Evolutionary conservation across 306 rosid genomes (phyloP), one percentile per base, ranked within the genome.

Genomic region (Bauhinia variegata): DNA sequence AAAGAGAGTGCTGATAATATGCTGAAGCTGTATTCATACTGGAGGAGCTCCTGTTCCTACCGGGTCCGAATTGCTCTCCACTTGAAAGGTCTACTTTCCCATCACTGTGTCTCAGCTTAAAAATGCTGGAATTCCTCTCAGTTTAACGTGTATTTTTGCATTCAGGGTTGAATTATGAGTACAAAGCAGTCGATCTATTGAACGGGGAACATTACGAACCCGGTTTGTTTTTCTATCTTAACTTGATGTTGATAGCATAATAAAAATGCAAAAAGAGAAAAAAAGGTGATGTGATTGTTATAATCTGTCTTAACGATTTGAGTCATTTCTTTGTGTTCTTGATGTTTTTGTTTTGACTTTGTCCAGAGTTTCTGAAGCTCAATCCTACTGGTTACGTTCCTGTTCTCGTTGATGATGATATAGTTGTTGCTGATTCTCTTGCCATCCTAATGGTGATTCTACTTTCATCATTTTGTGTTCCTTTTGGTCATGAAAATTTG

Each of bases 371-470:
- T 60, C 77, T 38, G 38, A 65, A 82, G 76, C 74, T 93, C 47
- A 89, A 88, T 69, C 96, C 96, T 23, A 28, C 78, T 11, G 93
- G 98, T 7, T 79, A 55, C 18, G 93, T 89, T 34, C 96, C 93
- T 3, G 88, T 75, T 49, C 89, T 88, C 0, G 78, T 74, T 38
- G 91, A 93, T 74, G 96, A 81, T 60, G 64, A 72, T 59, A 1
- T 63, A 13, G 80, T 78, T 0, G 18, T 93, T 69, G 60, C 72
- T 3, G 96, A 93, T 69, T 93, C 97, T 52, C 65, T 81, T 42
- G 96, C 97, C 71, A 89, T 93, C 59, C 13, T 86, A 42, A 38
- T 86, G 89, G 98, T 89, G 38, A 5, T 7, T 10, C 42, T 12
- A 23, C 28, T 23, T 46, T 31, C 12, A n/a, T 48, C 17, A 17